Percentiles rank a stretch among this genome's conserved stretches.
These are phyloP conservation scores for Russula compacta DNA, from an alignment of 768 basidiomycete species.

Conservation along the genomic window DNA sequence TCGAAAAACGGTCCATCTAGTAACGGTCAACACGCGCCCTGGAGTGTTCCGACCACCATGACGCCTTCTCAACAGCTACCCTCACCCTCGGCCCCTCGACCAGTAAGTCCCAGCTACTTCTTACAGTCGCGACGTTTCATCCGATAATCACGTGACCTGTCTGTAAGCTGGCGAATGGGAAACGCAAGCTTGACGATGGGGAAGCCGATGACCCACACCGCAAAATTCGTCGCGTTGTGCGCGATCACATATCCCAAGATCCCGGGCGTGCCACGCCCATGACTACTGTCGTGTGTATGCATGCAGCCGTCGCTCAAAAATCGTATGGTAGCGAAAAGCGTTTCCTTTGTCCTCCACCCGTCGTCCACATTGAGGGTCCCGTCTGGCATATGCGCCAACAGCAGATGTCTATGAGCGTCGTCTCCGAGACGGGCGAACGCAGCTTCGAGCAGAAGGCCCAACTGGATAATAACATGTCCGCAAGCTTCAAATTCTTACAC, in stretches of 20 bases:
- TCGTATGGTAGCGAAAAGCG: conserved; percentile 94
- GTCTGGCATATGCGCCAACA: conserved; percentile 76
- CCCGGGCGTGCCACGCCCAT: conserved; percentile 70
- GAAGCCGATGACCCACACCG: conserved; percentile 54
- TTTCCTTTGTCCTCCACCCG: conserved; percentile 87
- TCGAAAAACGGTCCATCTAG: conserved; percentile 14
- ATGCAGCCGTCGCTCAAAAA: conserved; percentile 92
- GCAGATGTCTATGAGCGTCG: conserved; percentile 77
- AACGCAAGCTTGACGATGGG: conserved; percentile 67
- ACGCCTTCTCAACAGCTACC: conserved; percentile 13
- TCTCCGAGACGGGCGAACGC: conserved; percentile 74
- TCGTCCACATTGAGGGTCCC: conserved; percentile 87
- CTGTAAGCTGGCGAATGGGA: conserved; percentile 33
- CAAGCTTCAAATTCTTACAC: conserved; percentile 87
- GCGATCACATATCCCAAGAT: conserved; percentile 73
- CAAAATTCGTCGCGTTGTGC: conserved; percentile 79
- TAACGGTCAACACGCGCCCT: conserved; percentile 21
- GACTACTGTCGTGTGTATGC: conserved; percentile 85
- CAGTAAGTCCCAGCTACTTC: conserved; percentile 7
- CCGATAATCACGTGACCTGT: conserved; percentile 17
- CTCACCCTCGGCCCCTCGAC: conserved; percentile 13
- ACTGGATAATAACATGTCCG: conserved; percentile 74
- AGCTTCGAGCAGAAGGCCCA: conserved; percentile 79
- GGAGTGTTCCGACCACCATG: conserved; percentile 14
- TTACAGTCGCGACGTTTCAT: not conserved